Base-by-base conservation (phyloP, 129 eudicot species). In the Sambucus nigra region DNA sequence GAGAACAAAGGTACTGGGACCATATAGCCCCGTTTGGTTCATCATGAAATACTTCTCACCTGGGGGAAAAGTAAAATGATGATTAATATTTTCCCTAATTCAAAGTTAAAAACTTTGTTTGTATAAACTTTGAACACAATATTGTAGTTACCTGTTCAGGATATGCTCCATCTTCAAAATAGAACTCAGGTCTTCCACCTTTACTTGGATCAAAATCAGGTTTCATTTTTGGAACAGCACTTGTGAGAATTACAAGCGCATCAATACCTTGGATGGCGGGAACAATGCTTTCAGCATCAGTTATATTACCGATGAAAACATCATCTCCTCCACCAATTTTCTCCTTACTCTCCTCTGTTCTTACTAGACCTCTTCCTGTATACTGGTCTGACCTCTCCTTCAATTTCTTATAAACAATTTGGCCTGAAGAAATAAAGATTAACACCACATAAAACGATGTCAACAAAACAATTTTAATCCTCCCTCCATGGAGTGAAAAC, bases 171-270 rank as follows among this genome's bases (percentile, higher is more conserved):
- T 91, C 95, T 55, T 91, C 95, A 52, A 79, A 91, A 51, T 59
- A 76, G 74, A 91, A 91, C 24, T 91, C 99, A 0, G 99, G 99
- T 59, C 94, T 74, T 53, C 84, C 96, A 13, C 96, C 98, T 82
- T 77, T 74, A 29, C 80, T 64, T n/a, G 95, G 94, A 69, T 91
- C 89, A 61, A 78, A 91, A 29, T 87, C 95, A 4, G 99, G 95
- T 72, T 91, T 91, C 80, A 86, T 74, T 59, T 81, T 91, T 1
- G 99, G 99, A 13, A 91, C 95, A 20, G 80, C 99, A 70, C 99
- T 91, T 15, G 99, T 86, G 31, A 91, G 89, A 57, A 91, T 86
- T 17, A 91, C 73, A 25, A 91, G 87, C 60, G 84, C 83, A 73
- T 86, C 87, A 14, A 75, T 65, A 5, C 95, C 95, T 54, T 86